Evolutionary conservation across 345 rosid genomes (phyloP).

Genomic region (Alliaria petiolata): DNA sequence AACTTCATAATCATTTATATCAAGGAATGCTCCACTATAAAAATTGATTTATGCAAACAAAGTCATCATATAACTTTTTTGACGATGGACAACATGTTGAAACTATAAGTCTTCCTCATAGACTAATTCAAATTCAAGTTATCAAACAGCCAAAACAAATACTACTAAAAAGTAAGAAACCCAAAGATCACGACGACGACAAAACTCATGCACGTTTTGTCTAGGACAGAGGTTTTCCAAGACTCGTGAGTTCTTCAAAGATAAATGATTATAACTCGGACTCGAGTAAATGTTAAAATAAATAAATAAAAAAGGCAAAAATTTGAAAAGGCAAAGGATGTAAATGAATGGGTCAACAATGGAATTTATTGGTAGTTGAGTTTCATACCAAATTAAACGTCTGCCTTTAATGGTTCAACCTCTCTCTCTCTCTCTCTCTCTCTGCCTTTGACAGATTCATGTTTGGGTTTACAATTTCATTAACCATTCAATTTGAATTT

Average conservation of each 20-base stretch:
- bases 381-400: neutral
- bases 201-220: conserved; percentile 18
- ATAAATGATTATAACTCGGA: neutral
- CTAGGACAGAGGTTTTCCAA: neutral
- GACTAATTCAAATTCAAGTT: conserved; percentile 12
- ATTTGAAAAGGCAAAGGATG: neutral
- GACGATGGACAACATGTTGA: neutral
- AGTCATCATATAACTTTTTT: conserved; percentile 12
- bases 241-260: neutral
- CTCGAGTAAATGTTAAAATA: too few relatives aligned
- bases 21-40: neutral
- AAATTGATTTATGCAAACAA: neutral
- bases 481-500: neutral
- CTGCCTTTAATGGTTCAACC: conserved; percentile 15
- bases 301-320: neutral
- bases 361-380: conserved; percentile 5
- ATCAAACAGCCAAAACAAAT: neutral
- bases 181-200: conserved; percentile 14
- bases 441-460: neutral
- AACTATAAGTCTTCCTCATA: neutral
- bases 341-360: conserved; percentile 11
- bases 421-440: too few relatives aligned
- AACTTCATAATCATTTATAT: neutral
- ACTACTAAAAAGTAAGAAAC: neutral
- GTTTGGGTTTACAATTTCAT: neutral